Conservation (phyloP, 2,329 filamentous ascomycete species). For the Alternaria ventricosa region DNA sequence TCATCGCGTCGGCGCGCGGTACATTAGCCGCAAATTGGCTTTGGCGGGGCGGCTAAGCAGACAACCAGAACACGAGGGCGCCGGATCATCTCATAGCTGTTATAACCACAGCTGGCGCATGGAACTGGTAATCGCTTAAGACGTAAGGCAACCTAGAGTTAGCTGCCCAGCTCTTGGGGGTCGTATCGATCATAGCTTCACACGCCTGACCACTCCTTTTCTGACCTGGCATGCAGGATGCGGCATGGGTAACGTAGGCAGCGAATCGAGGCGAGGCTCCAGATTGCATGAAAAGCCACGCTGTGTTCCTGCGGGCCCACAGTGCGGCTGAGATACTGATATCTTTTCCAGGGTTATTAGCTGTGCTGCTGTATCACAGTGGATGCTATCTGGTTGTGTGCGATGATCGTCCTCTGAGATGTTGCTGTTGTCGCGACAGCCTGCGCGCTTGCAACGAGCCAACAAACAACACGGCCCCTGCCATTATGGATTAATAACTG, state of each 20-base stretch:
- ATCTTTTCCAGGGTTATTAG: background rate
- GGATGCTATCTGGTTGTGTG: background rate
- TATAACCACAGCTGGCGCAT: background rate
- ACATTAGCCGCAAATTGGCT: background rate
- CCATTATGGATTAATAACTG: background rate
- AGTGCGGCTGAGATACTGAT: conserved; percentile 2
- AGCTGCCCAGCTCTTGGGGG: background rate
- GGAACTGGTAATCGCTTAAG: background rate
- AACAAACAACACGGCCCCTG: background rate
- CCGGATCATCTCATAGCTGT: background rate
- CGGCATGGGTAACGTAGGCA: background rate
- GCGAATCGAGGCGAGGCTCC: conserved; percentile 1
- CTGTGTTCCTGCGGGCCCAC: background rate
- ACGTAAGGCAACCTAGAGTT: background rate
- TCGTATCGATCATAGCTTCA: conserved; percentile 1
- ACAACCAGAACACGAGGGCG: background rate
- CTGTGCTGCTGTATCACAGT: background rate
- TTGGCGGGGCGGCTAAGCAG: background rate
- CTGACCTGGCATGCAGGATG: background rate
- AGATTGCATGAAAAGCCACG: conserved; percentile 6
- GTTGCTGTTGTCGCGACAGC: background rate
- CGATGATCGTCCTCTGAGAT: background rate
- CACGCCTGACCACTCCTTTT: background rate
- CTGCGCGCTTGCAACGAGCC: background rate
- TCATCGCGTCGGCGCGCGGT: background rate